Conservation (phyloP, 805 yeast genomes). For the Candida awuae region DNA sequence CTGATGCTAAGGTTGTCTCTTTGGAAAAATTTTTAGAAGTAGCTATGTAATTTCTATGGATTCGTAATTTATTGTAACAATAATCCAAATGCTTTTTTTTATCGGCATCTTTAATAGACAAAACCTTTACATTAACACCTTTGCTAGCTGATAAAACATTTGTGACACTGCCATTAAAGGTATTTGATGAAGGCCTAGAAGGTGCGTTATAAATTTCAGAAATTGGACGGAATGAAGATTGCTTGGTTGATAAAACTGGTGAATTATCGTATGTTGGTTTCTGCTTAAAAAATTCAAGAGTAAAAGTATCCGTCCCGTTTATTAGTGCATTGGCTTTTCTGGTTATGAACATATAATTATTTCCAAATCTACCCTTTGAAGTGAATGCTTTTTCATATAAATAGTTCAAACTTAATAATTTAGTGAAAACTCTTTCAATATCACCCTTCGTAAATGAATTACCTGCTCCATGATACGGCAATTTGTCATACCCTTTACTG, state of each 20-base stretch:
- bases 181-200: not conserved
- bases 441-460: conserved; percentile 54
- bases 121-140: conserved; percentile 14
- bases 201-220: conserved; percentile 6
- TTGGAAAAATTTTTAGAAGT: conserved; percentile 30
- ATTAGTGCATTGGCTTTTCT: conserved; percentile 44
- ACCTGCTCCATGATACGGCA: conserved; percentile 66
- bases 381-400: conserved; percentile 69
- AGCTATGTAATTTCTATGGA: conserved; percentile 36
- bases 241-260: conserved; percentile 2
- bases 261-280: not conserved
- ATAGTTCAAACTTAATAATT: conserved; percentile 56
- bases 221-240: conserved; percentile 11
- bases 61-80: conserved; percentile 30
- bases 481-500: conserved; percentile 51
- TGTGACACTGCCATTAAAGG: conserved; percentile 6
- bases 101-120: conserved; percentile 15
- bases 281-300: conserved; percentile 36
- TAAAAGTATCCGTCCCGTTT: conserved; percentile 32
- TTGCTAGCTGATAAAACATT: conserved; percentile 1
- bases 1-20: conserved; percentile 31
- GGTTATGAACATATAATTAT: conserved; percentile 65
- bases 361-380: conserved; percentile 63
- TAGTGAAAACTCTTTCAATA: conserved; percentile 76
- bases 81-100: conserved; percentile 25